phyloP scores from a whole-genome alignment of 805 yeast genomes.

The Yamadazyma ubonensis region DNA sequence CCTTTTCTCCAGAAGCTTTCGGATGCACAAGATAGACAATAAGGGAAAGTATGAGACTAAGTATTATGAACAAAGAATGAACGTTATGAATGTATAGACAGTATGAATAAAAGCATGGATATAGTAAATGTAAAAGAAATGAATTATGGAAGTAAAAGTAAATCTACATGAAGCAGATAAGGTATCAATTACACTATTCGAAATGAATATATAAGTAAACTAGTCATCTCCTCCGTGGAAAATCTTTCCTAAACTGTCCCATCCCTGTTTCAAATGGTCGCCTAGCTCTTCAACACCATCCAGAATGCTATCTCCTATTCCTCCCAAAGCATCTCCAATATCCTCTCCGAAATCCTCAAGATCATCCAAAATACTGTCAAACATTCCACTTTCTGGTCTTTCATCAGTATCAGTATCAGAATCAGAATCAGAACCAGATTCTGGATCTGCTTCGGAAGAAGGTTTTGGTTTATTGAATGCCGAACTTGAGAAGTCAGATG shows the following conservation, averaged over 20 bases:
- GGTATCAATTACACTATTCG: too few relatives aligned
- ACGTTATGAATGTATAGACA: too few relatives aligned
- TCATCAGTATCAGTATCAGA: neutral
- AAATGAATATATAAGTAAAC: too few relatives aligned
- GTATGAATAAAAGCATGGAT: neutral
- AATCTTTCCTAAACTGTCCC: neutral
- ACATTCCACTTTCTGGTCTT: neutral
- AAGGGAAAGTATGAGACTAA: too few relatives aligned
- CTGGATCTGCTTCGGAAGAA: too few relatives aligned
- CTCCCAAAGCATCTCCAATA: slow-evolving; percentile 14
- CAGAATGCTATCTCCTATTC: slow-evolving; percentile 6
- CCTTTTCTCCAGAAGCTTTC: neutral
- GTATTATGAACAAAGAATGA: neutral
- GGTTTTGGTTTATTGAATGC: too few relatives aligned
- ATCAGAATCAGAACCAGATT: neutral
- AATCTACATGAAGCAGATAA: too few relatives aligned
- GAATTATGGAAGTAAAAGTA: too few relatives aligned
- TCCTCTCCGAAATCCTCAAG: slow-evolving; percentile 17
- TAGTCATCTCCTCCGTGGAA: slow-evolving; percentile 2
- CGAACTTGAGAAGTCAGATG: slow-evolving; percentile 11
- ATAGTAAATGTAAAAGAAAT: too few relatives aligned
- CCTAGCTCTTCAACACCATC: slow-evolving; percentile 1
- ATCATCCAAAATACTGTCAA: neutral
- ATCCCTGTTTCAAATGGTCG: slow-evolving; percentile 8
- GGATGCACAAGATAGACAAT: neutral